Conservation (phyloP, 371 early-diverging fungal genomes). For the Mortierella sp. region DNA sequence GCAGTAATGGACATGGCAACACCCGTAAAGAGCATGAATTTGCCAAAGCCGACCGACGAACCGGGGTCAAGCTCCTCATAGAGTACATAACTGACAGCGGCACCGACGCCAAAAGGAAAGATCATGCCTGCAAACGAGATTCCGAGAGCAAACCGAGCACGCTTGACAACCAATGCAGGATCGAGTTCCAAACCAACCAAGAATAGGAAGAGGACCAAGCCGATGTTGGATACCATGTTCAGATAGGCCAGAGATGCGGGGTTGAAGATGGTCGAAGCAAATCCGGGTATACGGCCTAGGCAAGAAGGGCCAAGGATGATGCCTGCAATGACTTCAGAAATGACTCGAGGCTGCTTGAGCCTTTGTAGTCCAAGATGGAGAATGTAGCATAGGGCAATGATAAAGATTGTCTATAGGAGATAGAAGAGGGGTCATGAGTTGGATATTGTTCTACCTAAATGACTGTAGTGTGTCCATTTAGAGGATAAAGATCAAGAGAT, state of each 20-base stretch:
- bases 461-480: no score
- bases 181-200: slow-evolving; percentile 88
- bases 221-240: slow-evolving; percentile 83
- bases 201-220: slow-evolving; percentile 90
- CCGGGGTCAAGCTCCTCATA: slow-evolving; percentile 57
- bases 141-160: slow-evolving; percentile 52
- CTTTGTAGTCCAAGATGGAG: slow-evolving; percentile 66
- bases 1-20: slow-evolving; percentile 92
- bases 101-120: slow-evolving; percentile 74
- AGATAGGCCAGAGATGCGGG: slow-evolving; percentile 69
- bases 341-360: slow-evolving; percentile 78
- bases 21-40: slow-evolving; percentile 78
- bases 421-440: no score
- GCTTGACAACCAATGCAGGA: slow-evolving; percentile 56
- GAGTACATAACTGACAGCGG: slow-evolving; percentile 68
- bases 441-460: no score
- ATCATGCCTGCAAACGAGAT: slow-evolving; percentile 74
- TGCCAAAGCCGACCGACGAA: slow-evolving; percentile 58
- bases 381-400: slow-evolving; percentile 71
- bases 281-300: slow-evolving; percentile 77
- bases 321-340: slow-evolving; percentile 83
- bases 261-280: slow-evolving; percentile 71
- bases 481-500: no score
- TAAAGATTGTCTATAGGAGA: slow-evolving; percentile 65
- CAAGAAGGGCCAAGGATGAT: slow-evolving; percentile 83